Evolutionary conservation across 2,329 filamentous ascomycete species (phyloP).

Genomic region (Periconia sp.): DNA sequence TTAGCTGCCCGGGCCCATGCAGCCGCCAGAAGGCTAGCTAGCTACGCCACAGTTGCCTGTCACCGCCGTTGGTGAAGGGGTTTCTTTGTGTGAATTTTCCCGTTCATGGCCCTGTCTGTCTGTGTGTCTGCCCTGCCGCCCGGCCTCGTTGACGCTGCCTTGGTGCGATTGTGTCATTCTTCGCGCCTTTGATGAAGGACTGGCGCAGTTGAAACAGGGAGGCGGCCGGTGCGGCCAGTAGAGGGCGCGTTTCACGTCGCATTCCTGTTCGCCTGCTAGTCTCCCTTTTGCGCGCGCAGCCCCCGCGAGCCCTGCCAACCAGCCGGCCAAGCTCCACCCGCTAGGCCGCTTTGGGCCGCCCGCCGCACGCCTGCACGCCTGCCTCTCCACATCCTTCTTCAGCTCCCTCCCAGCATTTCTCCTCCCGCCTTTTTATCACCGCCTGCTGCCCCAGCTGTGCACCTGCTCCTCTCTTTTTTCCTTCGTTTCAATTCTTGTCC

Average conservation of each 20-base stretch:
- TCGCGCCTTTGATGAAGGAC: too few species aligned
- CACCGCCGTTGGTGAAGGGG: not conserved
- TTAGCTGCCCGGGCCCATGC: not conserved
- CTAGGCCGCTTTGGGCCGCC: constrained; percentile 8
- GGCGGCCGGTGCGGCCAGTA: constrained; percentile 26
- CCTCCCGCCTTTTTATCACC: constrained; percentile 24
- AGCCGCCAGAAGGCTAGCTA: too few species aligned
- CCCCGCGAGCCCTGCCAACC: constrained; percentile 7
- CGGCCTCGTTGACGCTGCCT: too few species aligned
- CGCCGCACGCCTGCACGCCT: constrained; percentile 10
- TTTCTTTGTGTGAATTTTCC: too few species aligned
- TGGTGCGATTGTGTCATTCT: too few species aligned
- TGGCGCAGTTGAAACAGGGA: constrained; percentile 18
- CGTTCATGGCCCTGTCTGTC: too few species aligned
- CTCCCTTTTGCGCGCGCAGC: constrained; percentile 7
- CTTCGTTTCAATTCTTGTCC: too few species aligned
- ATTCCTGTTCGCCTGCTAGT: constrained; percentile 9
- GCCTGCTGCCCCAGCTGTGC: constrained; percentile 11
- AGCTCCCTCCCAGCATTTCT: constrained; percentile 14
- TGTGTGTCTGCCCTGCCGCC: too few species aligned
- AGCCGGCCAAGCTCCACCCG: constrained; percentile 5
- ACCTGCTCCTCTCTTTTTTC: constrained; percentile 15
- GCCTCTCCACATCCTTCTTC: constrained; percentile 25
- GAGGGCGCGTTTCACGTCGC: constrained; percentile 25
- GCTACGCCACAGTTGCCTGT: not conserved